phyloP scores from a whole-genome alignment of 1,284 basidiomycete genomes.

The Phylloporus gajari region DNA sequence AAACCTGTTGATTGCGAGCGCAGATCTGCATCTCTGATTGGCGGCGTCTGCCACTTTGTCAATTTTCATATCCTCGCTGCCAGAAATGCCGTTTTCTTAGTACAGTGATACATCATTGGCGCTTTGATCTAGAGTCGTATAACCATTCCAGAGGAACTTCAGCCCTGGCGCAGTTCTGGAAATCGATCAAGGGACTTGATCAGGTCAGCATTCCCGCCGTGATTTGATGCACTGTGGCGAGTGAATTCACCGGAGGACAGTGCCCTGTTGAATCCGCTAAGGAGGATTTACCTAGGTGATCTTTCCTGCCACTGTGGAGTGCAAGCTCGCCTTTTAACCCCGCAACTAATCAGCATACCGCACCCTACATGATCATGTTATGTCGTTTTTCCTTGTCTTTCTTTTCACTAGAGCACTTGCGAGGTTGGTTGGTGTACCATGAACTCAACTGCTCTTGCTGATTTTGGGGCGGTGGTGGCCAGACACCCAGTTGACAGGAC shows the following conservation, averaged over 20 bases:
- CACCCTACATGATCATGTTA: constrained; percentile 41
- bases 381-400: constrained; percentile 24
- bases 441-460: constrained; percentile 24
- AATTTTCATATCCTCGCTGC: constrained; percentile 33
- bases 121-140: constrained; percentile 37
- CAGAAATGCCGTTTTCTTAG: constrained; percentile 39
- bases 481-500: constrained; percentile 46
- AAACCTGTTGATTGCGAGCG: neutral
- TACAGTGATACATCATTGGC: constrained; percentile 29
- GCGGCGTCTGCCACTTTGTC: constrained; percentile 40
- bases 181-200: constrained; percentile 44
- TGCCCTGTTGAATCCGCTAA: constrained; percentile 1
- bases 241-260: too few relatives aligned
- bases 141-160: constrained; percentile 43
- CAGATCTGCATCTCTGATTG: constrained; percentile 14
- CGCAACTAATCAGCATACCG: constrained; percentile 33
- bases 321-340: constrained; percentile 43
- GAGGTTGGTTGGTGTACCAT: constrained; percentile 32
- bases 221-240: constrained; percentile 41
- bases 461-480: constrained; percentile 27
- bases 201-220: constrained; percentile 37
- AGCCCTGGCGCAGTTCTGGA: too few relatives aligned
- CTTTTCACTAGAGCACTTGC: constrained; percentile 29
- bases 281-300: constrained; percentile 40
- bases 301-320: constrained; percentile 48